Conservation (phyloP, 495 filamentous ascomycete species). For the Staphylotrichum tortipilum region DNA sequence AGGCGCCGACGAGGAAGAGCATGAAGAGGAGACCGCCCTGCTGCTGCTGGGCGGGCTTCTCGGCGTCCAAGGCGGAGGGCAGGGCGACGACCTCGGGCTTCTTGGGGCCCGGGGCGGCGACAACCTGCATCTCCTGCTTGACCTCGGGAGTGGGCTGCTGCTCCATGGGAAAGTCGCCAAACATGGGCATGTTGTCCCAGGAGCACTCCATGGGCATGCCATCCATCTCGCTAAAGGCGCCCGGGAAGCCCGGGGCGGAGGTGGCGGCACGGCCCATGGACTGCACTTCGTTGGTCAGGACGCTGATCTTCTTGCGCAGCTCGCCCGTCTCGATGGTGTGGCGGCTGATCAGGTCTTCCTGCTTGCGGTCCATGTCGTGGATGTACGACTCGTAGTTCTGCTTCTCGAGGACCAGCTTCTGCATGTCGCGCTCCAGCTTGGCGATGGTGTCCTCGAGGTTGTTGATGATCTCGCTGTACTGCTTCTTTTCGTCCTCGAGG, state of each 20-base stretch:
- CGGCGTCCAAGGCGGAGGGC: conserved; percentile 38
- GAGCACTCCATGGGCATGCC: conserved; percentile 68
- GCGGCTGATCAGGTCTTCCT: conserved; percentile 78
- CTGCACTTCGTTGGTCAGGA: conserved; percentile 78
- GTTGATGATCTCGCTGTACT: conserved; percentile 63
- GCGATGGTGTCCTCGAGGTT: conserved; percentile 72
- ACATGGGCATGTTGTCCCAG: conserved; percentile 75
- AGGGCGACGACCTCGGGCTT: conserved; percentile 44
- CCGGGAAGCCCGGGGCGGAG: conserved; percentile 52
- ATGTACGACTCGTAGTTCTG: conserved; percentile 68
- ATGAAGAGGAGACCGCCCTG: conserved; percentile 60
- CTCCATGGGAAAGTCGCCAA: conserved; percentile 50
- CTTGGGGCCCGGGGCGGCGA: conserved; percentile 40
- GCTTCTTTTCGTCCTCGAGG: conserved; percentile 94
- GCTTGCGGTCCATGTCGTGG: conserved; percentile 69
- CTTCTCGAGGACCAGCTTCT: conserved; percentile 56
- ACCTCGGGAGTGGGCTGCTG: conserved; percentile 35
- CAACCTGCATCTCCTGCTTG: conserved; percentile 48
- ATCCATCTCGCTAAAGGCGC: conserved; percentile 73
- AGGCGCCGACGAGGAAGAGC: conserved; percentile 94
- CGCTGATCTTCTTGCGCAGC: conserved; percentile 89
- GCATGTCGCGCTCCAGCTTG: conserved; percentile 58
- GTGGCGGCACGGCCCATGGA: conserved; percentile 60
- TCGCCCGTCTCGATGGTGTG: conserved; percentile 93
- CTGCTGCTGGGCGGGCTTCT: conserved; percentile 55